These are phyloP conservation scores for Bryum argenteum DNA, from an alignment of 225 moss, liverwort and hornwort species.

Conservation along the genomic window DNA sequence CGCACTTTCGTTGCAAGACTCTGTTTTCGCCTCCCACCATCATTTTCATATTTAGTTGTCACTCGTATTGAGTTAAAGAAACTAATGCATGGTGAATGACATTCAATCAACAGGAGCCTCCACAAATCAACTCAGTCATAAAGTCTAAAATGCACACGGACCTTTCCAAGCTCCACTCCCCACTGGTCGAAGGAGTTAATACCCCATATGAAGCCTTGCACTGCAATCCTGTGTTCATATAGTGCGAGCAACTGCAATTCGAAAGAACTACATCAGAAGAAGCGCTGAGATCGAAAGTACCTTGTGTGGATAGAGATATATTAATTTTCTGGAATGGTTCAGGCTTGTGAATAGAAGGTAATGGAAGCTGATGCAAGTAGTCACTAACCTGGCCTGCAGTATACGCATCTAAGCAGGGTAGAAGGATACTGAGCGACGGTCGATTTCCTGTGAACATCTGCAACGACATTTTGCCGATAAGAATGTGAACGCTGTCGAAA, in stretches of 20 bases:
- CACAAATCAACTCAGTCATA: not conserved
- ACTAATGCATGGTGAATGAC: not conserved
- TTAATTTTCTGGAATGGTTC: not conserved
- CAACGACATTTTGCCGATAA: conserved; percentile 13
- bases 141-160: conserved; percentile 17
- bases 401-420: conserved; percentile 89
- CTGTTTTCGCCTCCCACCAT: conserved; percentile 37
- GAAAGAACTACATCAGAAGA: not conserved
- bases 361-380: conserved; percentile 4
- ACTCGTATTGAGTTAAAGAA: too few species aligned
- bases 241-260: conserved; percentile 73
- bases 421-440: conserved; percentile 90
- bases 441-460: conserved; percentile 98
- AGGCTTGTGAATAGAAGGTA: not conserved
- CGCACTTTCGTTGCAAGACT: conserved; percentile 85
- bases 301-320: not conserved
- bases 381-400: conserved; percentile 84
- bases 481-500: too few species aligned
- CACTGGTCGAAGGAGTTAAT: conserved; percentile 99
- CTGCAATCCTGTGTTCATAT: conserved; percentile 94
- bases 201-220: conserved; percentile 97
- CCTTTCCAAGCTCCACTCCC: conserved; percentile 99
- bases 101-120: not conserved
- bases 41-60: not conserved
- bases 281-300: not conserved